A percentile compares a stretch with the other conserved stretches of the same genome.
These are phyloP conservation scores for Hanseniaspora nectarophila DNA, from an alignment of 805 yeast species.

Conservation along the genomic window DNA sequence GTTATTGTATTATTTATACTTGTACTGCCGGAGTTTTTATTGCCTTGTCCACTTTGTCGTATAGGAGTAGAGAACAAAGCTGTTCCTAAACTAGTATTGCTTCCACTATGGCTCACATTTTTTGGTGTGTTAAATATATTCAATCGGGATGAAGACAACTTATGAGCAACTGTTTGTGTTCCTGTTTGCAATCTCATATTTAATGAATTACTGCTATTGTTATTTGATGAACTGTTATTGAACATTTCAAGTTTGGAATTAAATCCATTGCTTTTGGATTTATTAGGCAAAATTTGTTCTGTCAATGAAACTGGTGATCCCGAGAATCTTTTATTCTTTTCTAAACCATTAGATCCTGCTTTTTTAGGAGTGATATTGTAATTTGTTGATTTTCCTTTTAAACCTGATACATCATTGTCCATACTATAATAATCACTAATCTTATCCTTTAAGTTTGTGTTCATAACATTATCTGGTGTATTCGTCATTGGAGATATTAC, in stretches of 20 bases:
- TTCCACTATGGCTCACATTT: constrained; percentile 2
- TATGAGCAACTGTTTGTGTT: constrained; percentile 12
- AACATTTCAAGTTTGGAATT: neutral
- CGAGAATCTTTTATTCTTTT: neutral
- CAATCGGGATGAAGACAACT: constrained; percentile 9
- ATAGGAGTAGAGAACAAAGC: neutral
- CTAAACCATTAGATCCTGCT: neutral
- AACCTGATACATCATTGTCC: neutral
- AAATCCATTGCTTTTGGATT: neutral
- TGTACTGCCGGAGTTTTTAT: neutral
- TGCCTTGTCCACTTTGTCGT: neutral
- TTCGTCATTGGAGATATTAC: constrained; percentile 11
- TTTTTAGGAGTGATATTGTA: neutral
- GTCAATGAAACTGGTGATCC: neutral
- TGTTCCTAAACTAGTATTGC: neutral
- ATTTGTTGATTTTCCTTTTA: neutral
- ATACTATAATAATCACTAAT: neutral
- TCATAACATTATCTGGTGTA: neutral
- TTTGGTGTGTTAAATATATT: constrained; percentile 13
- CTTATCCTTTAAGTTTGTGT: neutral
- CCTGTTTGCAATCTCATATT: constrained; percentile 4
- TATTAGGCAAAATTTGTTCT: neutral
- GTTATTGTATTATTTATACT: constrained; percentile 1
- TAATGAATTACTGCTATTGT: neutral
- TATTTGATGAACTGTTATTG: neutral